A percentile compares a stretch with the other conserved stretches of the same genome.
These are phyloP conservation scores for Apiospora marii DNA, from an alignment of 2,329 filamentous ascomycete species.

Conservation along the genomic window DNA sequence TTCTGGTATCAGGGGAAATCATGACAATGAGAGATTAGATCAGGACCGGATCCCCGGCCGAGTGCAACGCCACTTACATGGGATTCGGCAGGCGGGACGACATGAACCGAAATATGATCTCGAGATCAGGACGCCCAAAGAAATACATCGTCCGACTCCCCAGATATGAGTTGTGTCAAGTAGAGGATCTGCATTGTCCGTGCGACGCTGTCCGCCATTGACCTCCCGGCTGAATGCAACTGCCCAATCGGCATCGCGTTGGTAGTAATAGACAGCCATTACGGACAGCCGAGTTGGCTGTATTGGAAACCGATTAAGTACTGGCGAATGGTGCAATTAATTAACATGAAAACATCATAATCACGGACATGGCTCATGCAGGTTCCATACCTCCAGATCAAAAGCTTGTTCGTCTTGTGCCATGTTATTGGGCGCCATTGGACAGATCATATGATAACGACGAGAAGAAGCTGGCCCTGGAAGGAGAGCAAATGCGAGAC, in stretches of 20 bases:
- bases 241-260: background rate
- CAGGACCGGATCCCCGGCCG: background rate
- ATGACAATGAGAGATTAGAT: background rate
- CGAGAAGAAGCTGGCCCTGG: no score
- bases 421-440: no score
- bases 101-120: background rate
- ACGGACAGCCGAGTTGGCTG: background rate
- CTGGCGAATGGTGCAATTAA: background rate
- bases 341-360: background rate
- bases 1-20: background rate
- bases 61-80: background rate
- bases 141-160: background rate
- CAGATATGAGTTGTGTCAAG: background rate
- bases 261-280: background rate
- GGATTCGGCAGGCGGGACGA: background rate
- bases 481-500: background rate
- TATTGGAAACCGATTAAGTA: background rate
- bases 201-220: background rate
- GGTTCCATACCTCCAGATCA: background rate
- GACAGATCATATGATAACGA: background rate
- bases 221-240: background rate
- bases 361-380: background rate
- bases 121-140: background rate
- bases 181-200: slow-evolving; percentile 1
- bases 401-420: background rate